Evolutionary conservation across 129 eudicot species (phyloP).

Genomic region (Pittosporum tobira): DNA sequence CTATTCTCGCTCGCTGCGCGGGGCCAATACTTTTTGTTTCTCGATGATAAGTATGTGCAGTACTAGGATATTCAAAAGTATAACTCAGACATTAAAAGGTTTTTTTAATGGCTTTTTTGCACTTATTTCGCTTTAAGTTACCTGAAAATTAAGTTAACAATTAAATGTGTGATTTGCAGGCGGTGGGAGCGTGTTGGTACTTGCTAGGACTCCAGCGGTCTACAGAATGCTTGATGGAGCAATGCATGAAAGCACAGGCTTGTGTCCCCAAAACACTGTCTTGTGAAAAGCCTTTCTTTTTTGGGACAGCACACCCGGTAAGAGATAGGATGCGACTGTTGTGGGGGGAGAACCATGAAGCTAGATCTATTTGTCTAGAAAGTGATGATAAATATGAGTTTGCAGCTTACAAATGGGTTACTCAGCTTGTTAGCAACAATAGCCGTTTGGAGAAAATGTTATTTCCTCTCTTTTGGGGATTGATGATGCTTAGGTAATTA

Average conservation of each 20-base stretch:
- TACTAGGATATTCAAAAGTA: too few relatives aligned
- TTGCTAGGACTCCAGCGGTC: conserved; percentile 88
- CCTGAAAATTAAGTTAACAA: too few relatives aligned
- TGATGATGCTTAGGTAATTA: conserved; percentile 95
- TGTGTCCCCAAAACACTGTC: conserved; percentile 40
- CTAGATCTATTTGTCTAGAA: conserved; percentile 55
- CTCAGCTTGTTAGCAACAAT: conserved; percentile 64
- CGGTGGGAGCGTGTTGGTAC: conserved; percentile 92
- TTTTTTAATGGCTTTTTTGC: too few relatives aligned
- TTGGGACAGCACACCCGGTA: conserved; percentile 34
- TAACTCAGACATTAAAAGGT: too few relatives aligned
- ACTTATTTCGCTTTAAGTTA: too few relatives aligned
- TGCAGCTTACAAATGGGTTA: conserved; percentile 80
- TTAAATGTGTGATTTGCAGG: background rate
- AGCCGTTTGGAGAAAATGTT: conserved; percentile 80
- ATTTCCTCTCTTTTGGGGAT: conserved; percentile 95
- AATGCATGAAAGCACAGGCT: conserved; percentile 49
- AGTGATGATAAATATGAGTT: conserved; percentile 39
- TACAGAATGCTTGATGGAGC: conserved; percentile 61
- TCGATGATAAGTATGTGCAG: too few relatives aligned
- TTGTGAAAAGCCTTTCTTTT: conserved; percentile 58
- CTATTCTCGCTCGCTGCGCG: too few relatives aligned
- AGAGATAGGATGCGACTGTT: conserved; percentile 31
- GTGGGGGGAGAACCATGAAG: conserved; percentile 55
- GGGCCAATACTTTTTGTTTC: too few relatives aligned